Conservation (phyloP, 495 filamentous ascomycete genomes). For the Annulohypoxylon maeteangense region DNA sequence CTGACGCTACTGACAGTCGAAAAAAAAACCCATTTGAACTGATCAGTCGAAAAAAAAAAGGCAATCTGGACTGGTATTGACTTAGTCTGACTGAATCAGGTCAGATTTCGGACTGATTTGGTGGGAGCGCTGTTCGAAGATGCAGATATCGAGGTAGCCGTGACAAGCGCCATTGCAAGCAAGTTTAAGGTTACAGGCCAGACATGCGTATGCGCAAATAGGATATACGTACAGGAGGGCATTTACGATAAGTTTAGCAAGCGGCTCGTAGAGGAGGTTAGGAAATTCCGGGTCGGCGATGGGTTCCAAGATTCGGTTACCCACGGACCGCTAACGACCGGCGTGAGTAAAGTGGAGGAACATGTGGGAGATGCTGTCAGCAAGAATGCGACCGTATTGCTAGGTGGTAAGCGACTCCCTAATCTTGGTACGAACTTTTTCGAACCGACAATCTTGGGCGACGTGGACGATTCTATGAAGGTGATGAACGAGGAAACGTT, state of each 20-base stretch:
- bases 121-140: conserved; percentile 96
- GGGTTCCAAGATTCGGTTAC: conserved; percentile 77
- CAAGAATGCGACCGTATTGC: conserved; percentile 76
- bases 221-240: conserved; percentile 82
- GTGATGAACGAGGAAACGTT: conserved; percentile 92
- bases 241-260: conserved; percentile 80
- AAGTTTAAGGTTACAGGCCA: conserved; percentile 92
- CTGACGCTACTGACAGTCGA: no score
- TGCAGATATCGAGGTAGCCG: conserved; percentile 80
- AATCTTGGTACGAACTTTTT: conserved; percentile 80
- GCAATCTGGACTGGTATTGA: no score
- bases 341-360: conserved; percentile 78
- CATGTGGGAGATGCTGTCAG: conserved; percentile 82
- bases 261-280: conserved; percentile 78
- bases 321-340: conserved; percentile 83
- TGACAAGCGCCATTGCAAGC: conserved; percentile 75
- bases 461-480: conserved; percentile 56
- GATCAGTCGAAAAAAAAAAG: no score
- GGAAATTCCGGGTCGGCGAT: conserved; percentile 77
- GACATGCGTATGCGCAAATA: conserved; percentile 91
- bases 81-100: no score
- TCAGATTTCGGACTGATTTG: no score
- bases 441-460: conserved; percentile 71
- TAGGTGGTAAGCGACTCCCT: conserved; percentile 74
- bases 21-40: no score